These are phyloP conservation scores for Condylostoma magnum DNA, from an alignment of 169 alveolate genomes.

Conservation along the genomic window DNA sequence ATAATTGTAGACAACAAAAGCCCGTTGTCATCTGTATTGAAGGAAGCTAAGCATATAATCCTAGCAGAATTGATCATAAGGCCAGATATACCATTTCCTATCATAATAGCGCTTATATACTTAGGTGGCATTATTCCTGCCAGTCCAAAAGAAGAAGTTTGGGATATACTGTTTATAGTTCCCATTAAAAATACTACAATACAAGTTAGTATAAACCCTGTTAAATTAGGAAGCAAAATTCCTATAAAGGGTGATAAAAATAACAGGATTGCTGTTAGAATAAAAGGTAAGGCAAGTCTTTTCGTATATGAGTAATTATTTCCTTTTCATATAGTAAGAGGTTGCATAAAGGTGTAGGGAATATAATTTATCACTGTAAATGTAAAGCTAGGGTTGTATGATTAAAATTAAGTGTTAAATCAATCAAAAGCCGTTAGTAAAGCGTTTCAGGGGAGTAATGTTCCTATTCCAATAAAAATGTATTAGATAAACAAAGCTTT, in stretches of 20 bases:
- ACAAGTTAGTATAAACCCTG: neutral
- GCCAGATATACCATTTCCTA: slow-evolving; percentile 24
- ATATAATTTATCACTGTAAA: no score
- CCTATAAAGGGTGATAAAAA: neutral
- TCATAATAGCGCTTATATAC: slow-evolving; percentile 12
- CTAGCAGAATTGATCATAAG: neutral
- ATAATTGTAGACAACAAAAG: neutral
- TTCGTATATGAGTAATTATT: no score
- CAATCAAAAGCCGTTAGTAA: no score
- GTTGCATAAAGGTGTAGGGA: no score
- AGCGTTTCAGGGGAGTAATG: no score
- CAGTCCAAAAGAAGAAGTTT: slow-evolving; percentile 2
- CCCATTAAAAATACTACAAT: neutral
- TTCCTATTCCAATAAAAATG: no score
- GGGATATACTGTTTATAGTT: neutral
- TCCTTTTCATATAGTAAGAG: no score
- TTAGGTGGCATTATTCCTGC: slow-evolving; percentile 22
- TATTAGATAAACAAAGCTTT: no score
- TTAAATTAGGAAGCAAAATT: neutral
- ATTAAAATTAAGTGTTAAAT: no score
- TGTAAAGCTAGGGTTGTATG: no score
- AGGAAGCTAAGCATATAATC: neutral
- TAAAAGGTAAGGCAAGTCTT: no score
- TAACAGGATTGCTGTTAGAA: neutral
- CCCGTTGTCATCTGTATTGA: neutral